phyloP scores from a whole-genome alignment of 176 grass and related monocot genomes.

The Avena insularis region DNA sequence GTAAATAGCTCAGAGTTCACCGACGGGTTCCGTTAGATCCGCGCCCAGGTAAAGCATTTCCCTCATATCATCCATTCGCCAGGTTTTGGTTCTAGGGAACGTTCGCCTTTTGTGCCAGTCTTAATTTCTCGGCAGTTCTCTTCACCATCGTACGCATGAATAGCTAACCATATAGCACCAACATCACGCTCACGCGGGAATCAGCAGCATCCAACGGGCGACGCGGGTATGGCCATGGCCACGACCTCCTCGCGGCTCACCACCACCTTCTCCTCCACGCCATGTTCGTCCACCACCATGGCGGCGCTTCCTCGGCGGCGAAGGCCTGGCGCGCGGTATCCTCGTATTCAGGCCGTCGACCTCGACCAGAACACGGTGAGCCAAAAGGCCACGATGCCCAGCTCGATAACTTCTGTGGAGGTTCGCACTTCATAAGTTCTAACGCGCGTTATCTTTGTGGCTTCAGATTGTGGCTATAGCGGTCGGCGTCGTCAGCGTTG shows the following conservation, averaged over 20 bases:
- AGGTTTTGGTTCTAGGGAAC: too few relatives aligned
- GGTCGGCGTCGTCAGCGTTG: slow-evolving; percentile 88
- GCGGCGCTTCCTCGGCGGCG: slow-evolving; percentile 17
- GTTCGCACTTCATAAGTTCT: not conserved
- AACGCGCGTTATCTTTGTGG: not conserved
- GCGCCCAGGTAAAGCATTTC: too few relatives aligned
- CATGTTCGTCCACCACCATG: slow-evolving; percentile 26
- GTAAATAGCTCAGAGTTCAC: not conserved
- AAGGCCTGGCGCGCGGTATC: slow-evolving; percentile 38
- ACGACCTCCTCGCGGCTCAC: slow-evolving; percentile 49
- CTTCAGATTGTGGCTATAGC: slow-evolving; percentile 79
- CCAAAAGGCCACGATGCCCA: not conserved
- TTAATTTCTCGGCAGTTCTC: too few relatives aligned
- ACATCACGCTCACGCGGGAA: not conserved
- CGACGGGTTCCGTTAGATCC: too few relatives aligned
- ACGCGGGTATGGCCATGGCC: slow-evolving; percentile 56
- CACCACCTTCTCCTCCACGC: slow-evolving; percentile 47
- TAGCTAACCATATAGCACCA: too few relatives aligned
- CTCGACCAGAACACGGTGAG: slow-evolving; percentile 94
- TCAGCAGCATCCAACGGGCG: slow-evolving; percentile 32
- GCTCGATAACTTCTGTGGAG: not conserved
- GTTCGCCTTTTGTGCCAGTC: too few relatives aligned
- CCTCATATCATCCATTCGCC: too few relatives aligned
- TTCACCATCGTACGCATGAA: too few relatives aligned
- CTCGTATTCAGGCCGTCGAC: slow-evolving; percentile 76